These are phyloP conservation scores for Chamaenerion angustifolium DNA, from an alignment of 345 rosid genomes.

Conservation along the genomic window DNA sequence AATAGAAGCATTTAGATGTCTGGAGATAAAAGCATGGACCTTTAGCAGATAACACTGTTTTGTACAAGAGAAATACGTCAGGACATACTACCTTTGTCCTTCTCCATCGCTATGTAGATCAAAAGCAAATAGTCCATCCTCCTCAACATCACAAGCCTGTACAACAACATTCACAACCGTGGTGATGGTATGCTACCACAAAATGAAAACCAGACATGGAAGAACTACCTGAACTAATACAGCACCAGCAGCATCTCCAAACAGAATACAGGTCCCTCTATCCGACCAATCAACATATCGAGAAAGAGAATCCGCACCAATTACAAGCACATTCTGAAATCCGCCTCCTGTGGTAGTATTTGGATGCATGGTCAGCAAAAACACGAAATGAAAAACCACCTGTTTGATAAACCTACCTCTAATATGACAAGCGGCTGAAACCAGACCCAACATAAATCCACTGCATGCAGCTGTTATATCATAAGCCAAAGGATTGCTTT, in stretches of 20 bases:
- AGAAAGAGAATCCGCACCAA: constrained; percentile 85
- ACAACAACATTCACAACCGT: background rate
- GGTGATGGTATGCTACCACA: too few species aligned
- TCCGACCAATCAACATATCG: constrained; percentile 94
- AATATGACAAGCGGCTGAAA: constrained; percentile 93
- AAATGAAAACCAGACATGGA: background rate
- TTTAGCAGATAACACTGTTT: background rate
- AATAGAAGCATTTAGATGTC: constrained; percentile 55
- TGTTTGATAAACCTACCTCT: too few species aligned
- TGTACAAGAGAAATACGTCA: background rate
- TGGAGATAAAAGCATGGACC: constrained; percentile 11
- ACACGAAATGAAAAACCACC: too few species aligned
- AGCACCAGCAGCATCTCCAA: constrained; percentile 97
- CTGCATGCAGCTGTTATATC: constrained; percentile 98
- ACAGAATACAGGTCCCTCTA: constrained; percentile 83
- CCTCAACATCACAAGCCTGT: constrained; percentile 78
- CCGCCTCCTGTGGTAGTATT: constrained; percentile 50
- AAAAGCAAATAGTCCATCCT: constrained; percentile 70
- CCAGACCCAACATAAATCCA: constrained; percentile 81
- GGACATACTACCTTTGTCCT: constrained; percentile 42
- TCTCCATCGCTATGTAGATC: constrained; percentile 81
- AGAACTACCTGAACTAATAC: constrained; percentile 65
- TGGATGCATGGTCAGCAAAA: background rate
- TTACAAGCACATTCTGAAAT: constrained; percentile 70
- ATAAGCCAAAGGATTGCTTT: constrained; percentile 59